Evolutionary conservation across 2,329 filamentous ascomycete species (phyloP), one percentile per base, ranked within the genome.

Genomic region (Lizonia empirigonia): DNA sequence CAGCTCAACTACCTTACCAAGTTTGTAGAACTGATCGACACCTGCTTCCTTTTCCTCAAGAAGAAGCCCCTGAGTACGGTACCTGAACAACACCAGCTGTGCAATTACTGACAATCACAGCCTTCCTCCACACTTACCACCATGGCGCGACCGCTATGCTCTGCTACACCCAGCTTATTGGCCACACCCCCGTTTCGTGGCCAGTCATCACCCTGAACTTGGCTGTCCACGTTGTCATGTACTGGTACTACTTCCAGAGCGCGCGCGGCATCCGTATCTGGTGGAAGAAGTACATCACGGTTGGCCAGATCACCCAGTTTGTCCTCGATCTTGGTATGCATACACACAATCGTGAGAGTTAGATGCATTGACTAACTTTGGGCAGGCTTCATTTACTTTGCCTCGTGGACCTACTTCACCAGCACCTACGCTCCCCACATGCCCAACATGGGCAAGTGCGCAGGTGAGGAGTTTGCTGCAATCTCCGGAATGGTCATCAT

Each of bases 201-300:
- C 90, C 96, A 48, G 87, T 88, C 57, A 97, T 97, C 74, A 88
- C 85, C 45, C 85, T 97, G 67, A 97, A 97, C 83, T 79, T 97
- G 71, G 85, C 85, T 59, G 93, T 97, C 47, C 93, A 97, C 79
- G 93, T 97, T 52, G 89, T 97, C 73, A 97, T 97, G 93, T 97
- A 97, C 87, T 97, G 92, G 92, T 97, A 97, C 86, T 97, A 97
- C 85, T 97, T 97, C 87, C 93, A 97, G 83, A 93, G 90, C 71
- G 92, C 93, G 47, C 91, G 93, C 65, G 94, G 94, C 64, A 85
- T 97, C 76, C 88, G 87, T 70, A 94, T 97, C 78, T 97, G 92
- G 92, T 97, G 93, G 93, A 97, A 97, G 88, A 91, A 97, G 80
- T 97, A 93, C 88, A 95, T 97, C 74, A 97, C 93, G 66, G 90